Evolutionary conservation across 2,329 filamentous ascomycete species (phyloP).

Genomic region (Verticillium albo-atrum): DNA sequence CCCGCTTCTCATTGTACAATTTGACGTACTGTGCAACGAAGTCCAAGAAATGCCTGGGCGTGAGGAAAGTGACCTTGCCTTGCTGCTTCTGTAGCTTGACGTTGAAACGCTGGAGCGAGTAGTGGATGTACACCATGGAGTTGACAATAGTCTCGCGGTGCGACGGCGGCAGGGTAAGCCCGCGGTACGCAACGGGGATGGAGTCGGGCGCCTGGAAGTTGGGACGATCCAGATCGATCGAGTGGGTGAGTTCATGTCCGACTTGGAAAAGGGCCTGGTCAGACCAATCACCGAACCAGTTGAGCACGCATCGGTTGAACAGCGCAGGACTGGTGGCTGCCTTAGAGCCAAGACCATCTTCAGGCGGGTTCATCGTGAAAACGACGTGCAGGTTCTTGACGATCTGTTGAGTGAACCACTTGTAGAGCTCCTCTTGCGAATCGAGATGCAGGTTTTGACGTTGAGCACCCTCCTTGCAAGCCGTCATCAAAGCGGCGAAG

Average conservation of each 20-base stretch:
- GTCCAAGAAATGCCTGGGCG: constrained; percentile 93
- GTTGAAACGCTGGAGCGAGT: constrained; percentile 90
- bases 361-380: constrained; percentile 99
- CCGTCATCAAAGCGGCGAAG: constrained; percentile 96
- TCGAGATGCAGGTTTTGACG: constrained; percentile 92
- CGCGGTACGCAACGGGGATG: constrained; percentile 88
- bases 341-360: constrained; percentile 91
- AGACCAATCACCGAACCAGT: constrained; percentile 99
- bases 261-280: constrained; percentile 99
- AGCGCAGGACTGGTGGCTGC: constrained; percentile 95
- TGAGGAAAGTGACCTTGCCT: constrained; percentile 87
- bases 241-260: constrained; percentile 88
- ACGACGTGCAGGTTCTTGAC: constrained; percentile 98
- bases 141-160: constrained; percentile 94
- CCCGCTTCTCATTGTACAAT: constrained; percentile 95
- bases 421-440: constrained; percentile 98
- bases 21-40: constrained; percentile 98
- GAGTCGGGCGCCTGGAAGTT: constrained; percentile 85
- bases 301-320: constrained; percentile 99
- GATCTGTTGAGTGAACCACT: constrained; percentile 99
- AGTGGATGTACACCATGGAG: constrained; percentile 98
- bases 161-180: constrained; percentile 76
- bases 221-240: constrained; percentile 87
- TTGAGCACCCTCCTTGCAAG: constrained; percentile 97
- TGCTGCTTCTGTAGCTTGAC: constrained; percentile 84